Conservation (phyloP, 331 rosid species). For the Pyrus hybrid region DNA sequence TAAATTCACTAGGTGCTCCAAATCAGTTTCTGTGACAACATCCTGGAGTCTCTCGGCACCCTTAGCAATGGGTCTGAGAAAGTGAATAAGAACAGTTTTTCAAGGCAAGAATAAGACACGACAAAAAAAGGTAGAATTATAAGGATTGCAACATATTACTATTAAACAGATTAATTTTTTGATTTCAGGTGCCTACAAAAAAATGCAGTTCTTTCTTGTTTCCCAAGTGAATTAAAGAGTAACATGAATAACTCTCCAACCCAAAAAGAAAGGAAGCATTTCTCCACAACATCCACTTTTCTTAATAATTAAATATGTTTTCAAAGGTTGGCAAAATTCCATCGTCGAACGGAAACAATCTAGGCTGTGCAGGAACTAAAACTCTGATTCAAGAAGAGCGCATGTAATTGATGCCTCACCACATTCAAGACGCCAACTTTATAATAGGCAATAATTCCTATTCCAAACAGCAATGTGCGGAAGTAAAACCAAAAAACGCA, state of each 20-base stretch:
- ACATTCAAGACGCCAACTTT: background rate
- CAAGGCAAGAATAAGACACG: background rate
- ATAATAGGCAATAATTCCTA: background rate
- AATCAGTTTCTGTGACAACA: constrained; percentile 56
- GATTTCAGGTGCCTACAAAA: background rate
- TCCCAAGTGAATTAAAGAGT: background rate
- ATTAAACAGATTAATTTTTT: background rate
- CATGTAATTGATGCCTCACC: background rate
- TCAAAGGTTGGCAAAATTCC: background rate
- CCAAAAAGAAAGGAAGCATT: background rate
- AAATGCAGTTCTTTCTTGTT: background rate
- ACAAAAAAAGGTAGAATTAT: background rate
- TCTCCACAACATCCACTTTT: background rate
- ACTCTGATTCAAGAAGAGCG: background rate
- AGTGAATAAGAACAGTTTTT: background rate
- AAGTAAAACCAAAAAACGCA: background rate
- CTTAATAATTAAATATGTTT: too few relatives aligned
- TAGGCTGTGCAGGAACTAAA: background rate
- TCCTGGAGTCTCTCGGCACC: constrained; percentile 41
- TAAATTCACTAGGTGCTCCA: constrained; percentile 70
- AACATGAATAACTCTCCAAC: background rate
- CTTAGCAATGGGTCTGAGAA: constrained; percentile 28
- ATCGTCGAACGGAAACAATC: background rate
- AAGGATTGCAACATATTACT: background rate
- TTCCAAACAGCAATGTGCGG: background rate